Base-by-base conservation (phyloP, 768 basidiomycete genomes). In the Rhizopogon vesiculosus region DNA sequence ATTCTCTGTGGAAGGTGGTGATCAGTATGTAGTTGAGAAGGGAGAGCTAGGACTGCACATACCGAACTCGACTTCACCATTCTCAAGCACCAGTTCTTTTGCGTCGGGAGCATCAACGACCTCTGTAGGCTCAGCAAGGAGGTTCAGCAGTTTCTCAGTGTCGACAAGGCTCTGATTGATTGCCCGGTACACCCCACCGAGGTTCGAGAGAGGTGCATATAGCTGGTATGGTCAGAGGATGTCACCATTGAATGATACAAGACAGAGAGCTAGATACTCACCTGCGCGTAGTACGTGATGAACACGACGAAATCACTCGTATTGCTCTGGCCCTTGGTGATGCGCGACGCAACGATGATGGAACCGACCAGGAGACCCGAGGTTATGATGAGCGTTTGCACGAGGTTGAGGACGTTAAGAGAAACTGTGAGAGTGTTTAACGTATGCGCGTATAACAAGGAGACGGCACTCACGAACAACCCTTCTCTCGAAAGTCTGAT, bases 51-150 rank as follows among this genome's bases (percentile, higher is more conserved):
- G 40, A 33, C 31, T 9, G 5, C 48, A 72, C 82, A 42, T 51
- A 91, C 91, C 87, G 67, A 98, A 97, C 66, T 91, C 92, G 64
- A 98, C 89, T 66, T 87, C 85, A 3, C 93, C 87, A 51, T 85
- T 78, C 16, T 81, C 72, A 7, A 92, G 79, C 44, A 86, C 73
- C 25, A 97, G 78, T 48, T 91, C 84, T 13, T 82, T 78, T 8
- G 90, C 91, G 61, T 83, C 79, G 7, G 86, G 86, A 65, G 81
- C 82, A 69, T 96, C 92, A 59, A 87, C 83, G 58, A 98, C 83
- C 57, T 95, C 94, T 0, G 82, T 87, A 1, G 89, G 85, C 65
- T 95, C 89, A 56, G 84, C 83, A 7, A 98, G 78, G 16, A 94
- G 76, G 54, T 87, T 81, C 55, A 97, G 76, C 43, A 98, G 77